phyloP scores from a whole-genome alignment of 495 filamentous ascomycete genomes.

The Talaromyces ruber region DNA sequence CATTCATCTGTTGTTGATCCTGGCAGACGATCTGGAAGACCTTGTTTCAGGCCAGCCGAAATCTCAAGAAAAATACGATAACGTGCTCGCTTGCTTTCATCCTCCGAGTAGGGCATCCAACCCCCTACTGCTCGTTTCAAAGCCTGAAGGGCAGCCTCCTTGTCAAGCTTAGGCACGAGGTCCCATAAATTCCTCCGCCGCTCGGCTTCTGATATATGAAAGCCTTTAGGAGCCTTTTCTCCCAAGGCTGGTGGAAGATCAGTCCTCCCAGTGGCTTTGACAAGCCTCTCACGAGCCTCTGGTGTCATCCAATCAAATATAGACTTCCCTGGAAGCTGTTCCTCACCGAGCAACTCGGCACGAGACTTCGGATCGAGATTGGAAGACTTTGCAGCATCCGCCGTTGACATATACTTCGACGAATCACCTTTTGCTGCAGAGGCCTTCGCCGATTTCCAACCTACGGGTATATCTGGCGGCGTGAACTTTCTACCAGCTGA shows the following conservation, averaged over 20 bases:
- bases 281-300: conserved; percentile 69
- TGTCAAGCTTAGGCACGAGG: conserved; percentile 66
- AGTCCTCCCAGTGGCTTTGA: conserved; percentile 60
- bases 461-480: conserved; percentile 65
- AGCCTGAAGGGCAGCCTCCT: conserved; percentile 63
- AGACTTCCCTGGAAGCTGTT: conserved; percentile 79
- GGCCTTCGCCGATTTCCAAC: conserved; percentile 66
- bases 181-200: conserved; percentile 50
- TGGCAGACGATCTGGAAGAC: conserved; percentile 48
- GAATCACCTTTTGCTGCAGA: conserved; percentile 22
- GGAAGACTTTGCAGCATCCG: conserved; percentile 66
- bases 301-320: conserved; percentile 91
- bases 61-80: conserved; percentile 77
- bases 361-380: conserved; percentile 70
- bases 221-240: conserved; percentile 61
- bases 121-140: conserved; percentile 63
- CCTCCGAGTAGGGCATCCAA: conserved; percentile 81
- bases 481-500: conserved; percentile 55
- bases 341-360: conserved; percentile 75
- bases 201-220: conserved; percentile 49
- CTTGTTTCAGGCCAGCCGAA: conserved; percentile 54
- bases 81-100: conserved; percentile 65
- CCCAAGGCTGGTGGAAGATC: conserved; percentile 71
- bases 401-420: conserved; percentile 54
- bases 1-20: conserved; percentile 64